Base-by-base conservation (phyloP, 1,284 basidiomycete genomes). In the Sutorius eximius region DNA sequence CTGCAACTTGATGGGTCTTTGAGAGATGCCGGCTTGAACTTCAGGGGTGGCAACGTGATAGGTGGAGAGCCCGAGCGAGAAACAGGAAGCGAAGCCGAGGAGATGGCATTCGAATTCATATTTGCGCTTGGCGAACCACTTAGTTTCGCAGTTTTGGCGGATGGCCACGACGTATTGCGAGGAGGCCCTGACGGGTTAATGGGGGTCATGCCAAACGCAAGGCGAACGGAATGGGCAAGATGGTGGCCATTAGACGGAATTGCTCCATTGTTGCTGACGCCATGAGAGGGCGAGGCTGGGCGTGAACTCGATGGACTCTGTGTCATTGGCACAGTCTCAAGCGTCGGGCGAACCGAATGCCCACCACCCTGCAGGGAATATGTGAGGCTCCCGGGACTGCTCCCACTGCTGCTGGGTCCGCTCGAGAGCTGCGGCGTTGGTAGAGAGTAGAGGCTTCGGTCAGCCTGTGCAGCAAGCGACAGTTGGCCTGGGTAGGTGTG, bases 131-230 rank as follows among this genome's bases (percentile, higher is more conserved):
- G 43, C 29, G 56, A 61, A 22, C 63, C 37, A 36, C 54, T 53
- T 1, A 20, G 20, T 38, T 68, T 69, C 38, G 66, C 49, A 29
- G 67, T 54, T 37, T 69, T 69, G 38, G 70, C 55, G 8, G 66
- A 65, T 9, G 74, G 68, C 58, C 72, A 70, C 61, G 75, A 75
- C 10, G 73, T 74, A 48, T 73, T 73, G 49, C 71, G 73, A 34
- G 70, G 63, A 20, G 72, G 63, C 18, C 71, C 66, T 34, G 75
- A 67, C 34, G 74, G 72, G 57, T 82, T 80, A 52, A 93, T 92
- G 1, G 91, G 91, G 6, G 92, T 93, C 90, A 94, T 94, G 8
- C 88, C 90, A 63, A 95, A 95, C 42, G 92, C 92, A 27, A 86
- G 78, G 34, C 89, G 84, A 18, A 95, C 87, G 3, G 86, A 89